Conservation (phyloP, 805 yeast genomes). For the Tetrapisispora taiwanensis region DNA sequence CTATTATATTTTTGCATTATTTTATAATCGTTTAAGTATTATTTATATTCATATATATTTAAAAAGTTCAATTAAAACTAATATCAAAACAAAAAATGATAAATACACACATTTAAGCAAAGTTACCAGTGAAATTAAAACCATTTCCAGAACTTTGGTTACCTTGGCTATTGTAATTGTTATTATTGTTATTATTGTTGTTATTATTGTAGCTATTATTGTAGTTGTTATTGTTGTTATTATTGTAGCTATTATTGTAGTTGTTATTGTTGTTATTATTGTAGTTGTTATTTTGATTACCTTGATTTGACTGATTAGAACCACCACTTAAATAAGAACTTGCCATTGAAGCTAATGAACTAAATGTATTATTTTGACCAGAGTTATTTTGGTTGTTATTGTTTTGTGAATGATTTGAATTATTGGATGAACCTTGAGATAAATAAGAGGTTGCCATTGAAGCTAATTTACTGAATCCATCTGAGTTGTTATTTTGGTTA, state of each 20-base stretch:
- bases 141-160: neutral
- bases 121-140: constrained; percentile 14
- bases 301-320: neutral
- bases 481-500: neutral
- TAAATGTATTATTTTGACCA: constrained; percentile 5
- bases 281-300: neutral
- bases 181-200: neutral
- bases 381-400: neutral
- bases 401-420: neutral
- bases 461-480: constrained; percentile 1
- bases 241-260: neutral
- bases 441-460: constrained; percentile 3
- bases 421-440: neutral
- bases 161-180: neutral
- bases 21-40: neutral
- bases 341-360: constrained; percentile 11
- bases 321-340: constrained; percentile 4
- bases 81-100: neutral
- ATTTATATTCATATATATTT: neutral
- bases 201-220: neutral
- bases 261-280: neutral
- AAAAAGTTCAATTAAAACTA: neutral
- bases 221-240: neutral
- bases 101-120: constrained; percentile 1
- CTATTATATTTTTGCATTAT: neutral